These are phyloP conservation scores for Apiotrichum brassicae DNA, from an alignment of 1,284 basidiomycete genomes.

Conservation along the genomic window DNA sequence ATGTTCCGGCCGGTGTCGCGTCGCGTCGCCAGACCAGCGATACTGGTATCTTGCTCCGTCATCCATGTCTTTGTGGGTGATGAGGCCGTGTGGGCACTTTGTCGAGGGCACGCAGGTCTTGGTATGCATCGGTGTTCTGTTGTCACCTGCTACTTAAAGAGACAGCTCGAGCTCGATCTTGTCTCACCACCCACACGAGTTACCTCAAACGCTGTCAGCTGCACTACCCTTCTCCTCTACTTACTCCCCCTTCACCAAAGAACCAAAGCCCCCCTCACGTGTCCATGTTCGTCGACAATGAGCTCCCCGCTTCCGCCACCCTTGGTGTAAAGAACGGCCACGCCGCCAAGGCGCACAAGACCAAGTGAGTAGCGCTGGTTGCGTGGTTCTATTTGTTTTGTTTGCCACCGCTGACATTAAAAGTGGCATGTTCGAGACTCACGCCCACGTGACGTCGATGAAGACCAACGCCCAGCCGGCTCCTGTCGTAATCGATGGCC, in stretches of 20 bases:
- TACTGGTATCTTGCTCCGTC: too few relatives aligned
- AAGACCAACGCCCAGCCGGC: not conserved
- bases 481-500: constrained; percentile 14
- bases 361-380: constrained; percentile 1
- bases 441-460: constrained; percentile 2
- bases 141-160: too few relatives aligned
- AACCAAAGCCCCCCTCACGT: constrained; percentile 3
- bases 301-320: constrained; percentile 1
- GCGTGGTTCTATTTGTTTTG: too few relatives aligned
- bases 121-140: too few relatives aligned
- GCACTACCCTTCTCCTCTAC: not conserved
- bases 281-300: constrained; percentile 7
- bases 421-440: constrained; percentile 17
- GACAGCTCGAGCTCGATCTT: too few relatives aligned
- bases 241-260: not conserved
- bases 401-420: not conserved
- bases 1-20: too few relatives aligned
- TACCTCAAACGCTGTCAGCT: too few relatives aligned
- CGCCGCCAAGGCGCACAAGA: not conserved
- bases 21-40: too few relatives aligned
- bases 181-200: not conserved
- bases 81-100: too few relatives aligned
- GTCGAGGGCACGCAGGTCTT: too few relatives aligned
- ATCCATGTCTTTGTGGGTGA: too few relatives aligned
- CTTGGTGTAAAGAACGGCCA: not conserved